These are phyloP conservation scores for Panaeolus cyanescens DNA, from an alignment of 768 basidiomycete genomes.

Conservation along the genomic window DNA sequence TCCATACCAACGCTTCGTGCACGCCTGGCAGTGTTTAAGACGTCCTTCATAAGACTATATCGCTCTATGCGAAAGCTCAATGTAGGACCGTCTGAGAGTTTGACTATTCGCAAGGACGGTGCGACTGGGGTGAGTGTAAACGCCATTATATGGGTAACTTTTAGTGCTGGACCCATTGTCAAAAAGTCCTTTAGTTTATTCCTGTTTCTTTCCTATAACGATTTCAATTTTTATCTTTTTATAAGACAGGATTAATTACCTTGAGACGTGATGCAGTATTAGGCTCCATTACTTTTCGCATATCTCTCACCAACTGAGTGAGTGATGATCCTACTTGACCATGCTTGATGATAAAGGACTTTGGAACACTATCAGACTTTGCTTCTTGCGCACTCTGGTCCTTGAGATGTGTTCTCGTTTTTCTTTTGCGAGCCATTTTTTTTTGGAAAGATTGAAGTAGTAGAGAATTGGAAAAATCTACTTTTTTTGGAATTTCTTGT, in stretches of 20 bases:
- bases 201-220: constrained; percentile 77
- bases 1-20: constrained; percentile 82
- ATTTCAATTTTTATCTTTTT: constrained; percentile 5
- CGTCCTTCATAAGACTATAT: constrained; percentile 89
- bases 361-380: constrained; percentile 51
- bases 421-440: constrained; percentile 72
- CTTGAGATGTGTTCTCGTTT: constrained; percentile 83
- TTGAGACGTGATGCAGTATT: constrained; percentile 93
- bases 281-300: constrained; percentile 97
- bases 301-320: constrained; percentile 86
- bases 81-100: constrained; percentile 89
- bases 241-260: constrained; percentile 41
- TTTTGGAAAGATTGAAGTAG: not conserved
- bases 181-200: constrained; percentile 95
- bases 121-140: constrained; percentile 87
- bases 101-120: constrained; percentile 84
- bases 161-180: constrained; percentile 86
- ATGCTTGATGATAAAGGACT: constrained; percentile 96
- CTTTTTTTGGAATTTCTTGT: constrained; percentile 16
- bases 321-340: constrained; percentile 89
- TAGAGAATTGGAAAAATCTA: constrained; percentile 4
- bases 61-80: constrained; percentile 91
- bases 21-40: constrained; percentile 64
- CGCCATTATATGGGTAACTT: constrained; percentile 91
- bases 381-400: constrained; percentile 40